Percentiles rank a stretch among this genome's conserved stretches.
phyloP scores from a whole-genome alignment of 2,329 filamentous ascomycete genomes.

The Phialophora tarda region DNA sequence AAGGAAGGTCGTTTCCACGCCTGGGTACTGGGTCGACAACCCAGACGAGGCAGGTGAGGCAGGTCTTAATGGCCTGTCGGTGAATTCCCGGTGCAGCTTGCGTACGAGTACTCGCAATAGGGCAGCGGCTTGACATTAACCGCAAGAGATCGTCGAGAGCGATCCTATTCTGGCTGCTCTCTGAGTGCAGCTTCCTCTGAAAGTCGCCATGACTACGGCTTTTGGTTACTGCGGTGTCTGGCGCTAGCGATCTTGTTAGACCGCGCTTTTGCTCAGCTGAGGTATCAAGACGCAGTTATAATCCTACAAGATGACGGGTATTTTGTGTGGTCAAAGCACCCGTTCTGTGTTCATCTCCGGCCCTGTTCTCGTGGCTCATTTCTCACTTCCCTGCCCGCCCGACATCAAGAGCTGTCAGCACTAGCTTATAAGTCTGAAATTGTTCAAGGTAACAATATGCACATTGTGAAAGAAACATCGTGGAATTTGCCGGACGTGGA shows the following conservation, averaged over 20 bases:
- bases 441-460: not conserved
- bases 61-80: not conserved
- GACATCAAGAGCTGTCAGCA: not conserved
- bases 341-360: not conserved
- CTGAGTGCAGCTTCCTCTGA: not conserved
- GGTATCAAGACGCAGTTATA: not conserved
- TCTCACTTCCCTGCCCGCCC: not conserved
- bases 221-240: not conserved
- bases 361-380: not conserved
- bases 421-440: not conserved
- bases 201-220: not conserved
- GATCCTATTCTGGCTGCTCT: not conserved
- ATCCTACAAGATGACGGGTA: not conserved
- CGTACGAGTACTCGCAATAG: not conserved
- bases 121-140: not conserved
- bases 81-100: not conserved
- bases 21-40: not conserved
- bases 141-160: not conserved
- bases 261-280: not conserved
- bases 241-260: not conserved
- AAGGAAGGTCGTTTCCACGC: constrained; percentile 1
- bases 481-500: not conserved
- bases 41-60: not conserved
- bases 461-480: not conserved
- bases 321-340: not conserved